phyloP scores from a whole-genome alignment of 2,329 filamentous ascomycete species.

The Elsinoe fawcettii region DNA sequence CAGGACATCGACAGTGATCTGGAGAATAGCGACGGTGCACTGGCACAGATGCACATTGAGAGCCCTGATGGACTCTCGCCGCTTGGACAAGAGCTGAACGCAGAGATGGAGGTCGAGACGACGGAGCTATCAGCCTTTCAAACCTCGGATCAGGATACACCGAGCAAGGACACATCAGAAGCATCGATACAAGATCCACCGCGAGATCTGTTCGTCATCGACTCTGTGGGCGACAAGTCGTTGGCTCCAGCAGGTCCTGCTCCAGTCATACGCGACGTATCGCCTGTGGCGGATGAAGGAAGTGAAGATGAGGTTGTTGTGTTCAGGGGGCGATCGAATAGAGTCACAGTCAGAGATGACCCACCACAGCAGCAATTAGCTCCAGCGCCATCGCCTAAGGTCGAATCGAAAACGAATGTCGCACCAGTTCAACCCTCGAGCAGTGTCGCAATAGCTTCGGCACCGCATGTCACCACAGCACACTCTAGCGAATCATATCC shows the following conservation, averaged over 20 bases:
- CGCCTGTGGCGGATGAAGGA: background rate
- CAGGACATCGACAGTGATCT: slow-evolving; percentile 24
- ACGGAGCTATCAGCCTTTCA: slow-evolving; percentile 13
- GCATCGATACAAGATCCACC: background rate
- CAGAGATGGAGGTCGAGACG: slow-evolving; percentile 16
- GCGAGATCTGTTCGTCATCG: slow-evolving; percentile 26
- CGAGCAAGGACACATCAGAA: slow-evolving; percentile 5
- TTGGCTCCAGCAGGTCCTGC: slow-evolving; percentile 19
- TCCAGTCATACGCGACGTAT: background rate
- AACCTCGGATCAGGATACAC: slow-evolving; percentile 2
- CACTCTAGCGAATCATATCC: background rate
- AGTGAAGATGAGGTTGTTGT: slow-evolving; percentile 69
- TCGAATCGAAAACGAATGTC: too few species aligned
- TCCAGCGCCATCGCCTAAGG: background rate
- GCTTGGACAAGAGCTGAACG: slow-evolving; percentile 17
- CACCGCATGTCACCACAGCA: background rate
- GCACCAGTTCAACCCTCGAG: background rate
- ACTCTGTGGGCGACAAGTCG: slow-evolving; percentile 27
- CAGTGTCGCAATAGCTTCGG: background rate
- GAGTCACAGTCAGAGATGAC: slow-evolving; percentile 24
- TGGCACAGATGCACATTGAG: slow-evolving; percentile 28
- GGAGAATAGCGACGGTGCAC: slow-evolving; percentile 25
- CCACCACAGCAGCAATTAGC: slow-evolving; percentile 17
- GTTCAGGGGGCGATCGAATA: slow-evolving; percentile 48
- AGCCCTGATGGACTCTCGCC: slow-evolving; percentile 16